Conservation (phyloP, 2,329 filamentous ascomycete genomes). For the Tolypocladium tropicale region DNA sequence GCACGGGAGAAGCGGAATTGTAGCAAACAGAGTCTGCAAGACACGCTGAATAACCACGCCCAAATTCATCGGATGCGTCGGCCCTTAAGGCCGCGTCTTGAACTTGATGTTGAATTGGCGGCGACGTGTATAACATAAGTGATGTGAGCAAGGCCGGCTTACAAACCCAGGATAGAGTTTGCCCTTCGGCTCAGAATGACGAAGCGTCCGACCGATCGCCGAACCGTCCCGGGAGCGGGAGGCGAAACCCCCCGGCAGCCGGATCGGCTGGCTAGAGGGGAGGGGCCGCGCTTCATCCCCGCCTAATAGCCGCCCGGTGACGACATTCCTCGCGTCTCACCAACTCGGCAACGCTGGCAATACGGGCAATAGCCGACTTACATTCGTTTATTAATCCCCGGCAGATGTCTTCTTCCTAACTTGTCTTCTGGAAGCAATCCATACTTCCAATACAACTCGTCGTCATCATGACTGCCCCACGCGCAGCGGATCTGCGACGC, state of each 20-base stretch:
- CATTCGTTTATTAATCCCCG: not conserved
- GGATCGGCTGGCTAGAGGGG: too few species aligned
- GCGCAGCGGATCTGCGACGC: not conserved
- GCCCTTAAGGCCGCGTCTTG: not conserved
- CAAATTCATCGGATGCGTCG: too few species aligned
- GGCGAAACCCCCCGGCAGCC: too few species aligned
- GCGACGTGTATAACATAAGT: too few species aligned
- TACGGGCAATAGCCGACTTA: not conserved
- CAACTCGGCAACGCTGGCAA: too few species aligned
- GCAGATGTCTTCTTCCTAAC: too few species aligned
- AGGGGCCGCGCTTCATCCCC: not conserved
- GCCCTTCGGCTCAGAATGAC: not conserved
- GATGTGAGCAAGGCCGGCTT: too few species aligned
- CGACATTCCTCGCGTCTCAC: too few species aligned
- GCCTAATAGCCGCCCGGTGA: not conserved
- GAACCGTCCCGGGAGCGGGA: too few species aligned
- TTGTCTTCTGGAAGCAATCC: not conserved
- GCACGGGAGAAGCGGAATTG: not conserved
- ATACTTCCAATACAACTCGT: not conserved
- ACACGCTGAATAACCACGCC: not conserved
- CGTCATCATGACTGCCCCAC: not conserved
- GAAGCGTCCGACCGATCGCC: too few species aligned
- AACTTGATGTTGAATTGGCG: too few species aligned
- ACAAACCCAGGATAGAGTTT: not conserved
- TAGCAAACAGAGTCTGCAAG: not conserved